Evolutionary conservation across 116 monocot species (phyloP).

Genomic region (Papilionanthe hybrid): DNA sequence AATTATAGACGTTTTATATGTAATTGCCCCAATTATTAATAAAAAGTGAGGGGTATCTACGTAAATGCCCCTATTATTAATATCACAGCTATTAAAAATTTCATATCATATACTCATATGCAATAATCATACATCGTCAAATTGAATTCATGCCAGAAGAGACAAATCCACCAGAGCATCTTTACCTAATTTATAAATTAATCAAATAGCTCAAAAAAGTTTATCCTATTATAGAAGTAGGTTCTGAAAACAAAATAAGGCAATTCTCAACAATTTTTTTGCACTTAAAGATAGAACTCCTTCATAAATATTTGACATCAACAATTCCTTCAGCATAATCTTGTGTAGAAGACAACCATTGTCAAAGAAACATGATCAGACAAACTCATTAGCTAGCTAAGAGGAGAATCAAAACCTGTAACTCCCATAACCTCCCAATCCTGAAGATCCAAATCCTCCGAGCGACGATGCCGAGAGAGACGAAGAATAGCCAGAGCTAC

Average conservation of each 20-base stretch:
- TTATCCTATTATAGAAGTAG: too few relatives aligned
- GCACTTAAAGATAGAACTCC: not conserved
- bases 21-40: too few relatives aligned
- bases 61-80: too few relatives aligned
- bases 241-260: not conserved
- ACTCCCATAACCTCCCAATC: slow-evolving; percentile 13
- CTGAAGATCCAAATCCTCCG: slow-evolving; percentile 20
- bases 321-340: not conserved
- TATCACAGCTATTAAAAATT: too few relatives aligned
- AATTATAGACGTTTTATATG: too few relatives aligned
- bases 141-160: too few relatives aligned
- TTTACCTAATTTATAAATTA: too few relatives aligned
- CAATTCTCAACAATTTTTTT: not conserved
- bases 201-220: too few relatives aligned
- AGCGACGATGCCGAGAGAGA: slow-evolving; percentile 18
- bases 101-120: too few relatives aligned
- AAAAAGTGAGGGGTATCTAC: too few relatives aligned
- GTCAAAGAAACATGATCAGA: not conserved
- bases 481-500: slow-evolving; percentile 9
- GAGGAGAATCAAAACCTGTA: slow-evolving; percentile 13
- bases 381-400: not conserved
- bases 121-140: too few relatives aligned
- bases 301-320: not conserved
- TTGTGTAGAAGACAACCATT: not conserved
- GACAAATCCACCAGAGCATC: too few relatives aligned